Conservation (phyloP, 345 rosid genomes). For the Cardamine resedifolia region DNA sequence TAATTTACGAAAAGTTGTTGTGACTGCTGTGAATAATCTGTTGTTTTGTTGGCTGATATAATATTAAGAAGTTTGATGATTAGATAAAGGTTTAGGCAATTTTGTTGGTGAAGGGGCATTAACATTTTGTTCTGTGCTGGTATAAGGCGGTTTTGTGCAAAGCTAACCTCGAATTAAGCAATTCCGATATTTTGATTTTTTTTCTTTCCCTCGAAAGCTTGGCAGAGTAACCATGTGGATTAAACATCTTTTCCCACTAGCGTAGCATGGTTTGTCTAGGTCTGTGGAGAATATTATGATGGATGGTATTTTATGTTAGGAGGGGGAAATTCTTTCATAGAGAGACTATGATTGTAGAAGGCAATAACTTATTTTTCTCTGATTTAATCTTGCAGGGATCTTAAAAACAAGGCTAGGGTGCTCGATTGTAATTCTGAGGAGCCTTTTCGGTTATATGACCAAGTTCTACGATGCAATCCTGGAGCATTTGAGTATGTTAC, state of each 20-base stretch:
- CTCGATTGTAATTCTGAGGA: constrained; percentile 39
- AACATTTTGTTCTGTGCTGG: neutral
- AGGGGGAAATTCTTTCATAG: neutral
- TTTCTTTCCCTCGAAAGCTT: neutral
- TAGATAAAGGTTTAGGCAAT: constrained; percentile 3
- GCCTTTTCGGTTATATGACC: constrained; percentile 58
- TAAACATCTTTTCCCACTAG: neutral
- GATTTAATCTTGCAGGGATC: constrained; percentile 51
- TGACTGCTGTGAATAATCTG: neutral
- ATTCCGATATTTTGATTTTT: neutral
- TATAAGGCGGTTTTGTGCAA: neutral
- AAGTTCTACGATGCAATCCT: constrained; percentile 63
- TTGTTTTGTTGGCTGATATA: constrained; percentile 17
- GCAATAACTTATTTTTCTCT: neutral
- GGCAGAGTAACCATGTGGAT: neutral
- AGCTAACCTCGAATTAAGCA: neutral
- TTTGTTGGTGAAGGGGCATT: constrained; percentile 14
- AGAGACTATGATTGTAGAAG: neutral
- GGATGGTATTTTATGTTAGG: neutral
- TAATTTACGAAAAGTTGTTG: neutral
- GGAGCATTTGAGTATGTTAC: constrained; percentile 83
- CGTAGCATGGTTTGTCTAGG: constrained; percentile 1
- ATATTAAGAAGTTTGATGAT: constrained; percentile 2
- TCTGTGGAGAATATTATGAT: neutral
- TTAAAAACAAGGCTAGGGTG: constrained; percentile 52